These are phyloP conservation scores for Fraxinus sp. DNA, from an alignment of 305 asterid genomes.

Conservation along the genomic window DNA sequence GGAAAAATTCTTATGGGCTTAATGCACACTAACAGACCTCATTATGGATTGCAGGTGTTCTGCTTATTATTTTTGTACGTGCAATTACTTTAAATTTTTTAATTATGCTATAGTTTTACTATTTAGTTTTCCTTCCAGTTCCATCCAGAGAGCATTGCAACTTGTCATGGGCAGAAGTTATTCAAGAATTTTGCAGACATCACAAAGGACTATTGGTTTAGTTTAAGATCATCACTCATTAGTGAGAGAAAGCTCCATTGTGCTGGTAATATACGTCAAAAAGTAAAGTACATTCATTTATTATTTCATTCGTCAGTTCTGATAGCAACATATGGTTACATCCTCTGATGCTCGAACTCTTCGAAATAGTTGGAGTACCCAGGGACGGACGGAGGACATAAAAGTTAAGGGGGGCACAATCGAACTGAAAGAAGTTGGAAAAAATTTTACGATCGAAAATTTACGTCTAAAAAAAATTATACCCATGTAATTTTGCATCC, in stretches of 20 bases:
- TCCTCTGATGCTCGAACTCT: background rate
- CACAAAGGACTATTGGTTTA: constrained; percentile 75
- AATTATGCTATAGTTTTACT: constrained; percentile 8
- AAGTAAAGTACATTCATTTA: constrained; percentile 18
- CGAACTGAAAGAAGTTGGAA: too few relatives aligned
- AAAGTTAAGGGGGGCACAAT: too few relatives aligned
- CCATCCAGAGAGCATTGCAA: constrained; percentile 95
- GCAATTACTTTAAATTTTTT: background rate
- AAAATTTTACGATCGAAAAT: too few relatives aligned
- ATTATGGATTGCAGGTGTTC: constrained; percentile 88
- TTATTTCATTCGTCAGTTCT: background rate
- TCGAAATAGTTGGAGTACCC: too few relatives aligned
- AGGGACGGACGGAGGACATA: too few relatives aligned
- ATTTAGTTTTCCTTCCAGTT: constrained; percentile 52
- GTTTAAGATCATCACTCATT: constrained; percentile 51
- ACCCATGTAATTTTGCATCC: too few relatives aligned
- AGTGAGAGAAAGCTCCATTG: constrained; percentile 40
- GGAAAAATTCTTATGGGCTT: constrained; percentile 83
- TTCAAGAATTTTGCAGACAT: constrained; percentile 81
- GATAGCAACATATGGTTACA: background rate
- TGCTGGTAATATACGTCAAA: constrained; percentile 61
- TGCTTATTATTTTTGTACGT: constrained; percentile 15
- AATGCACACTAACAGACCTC: constrained; percentile 89
- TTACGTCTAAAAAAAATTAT: too few relatives aligned
- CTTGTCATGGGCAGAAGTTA: constrained; percentile 75